Evolutionary conservation across 768 basidiomycete species (phyloP).

Genomic region (Auricularia sp.): DNA sequence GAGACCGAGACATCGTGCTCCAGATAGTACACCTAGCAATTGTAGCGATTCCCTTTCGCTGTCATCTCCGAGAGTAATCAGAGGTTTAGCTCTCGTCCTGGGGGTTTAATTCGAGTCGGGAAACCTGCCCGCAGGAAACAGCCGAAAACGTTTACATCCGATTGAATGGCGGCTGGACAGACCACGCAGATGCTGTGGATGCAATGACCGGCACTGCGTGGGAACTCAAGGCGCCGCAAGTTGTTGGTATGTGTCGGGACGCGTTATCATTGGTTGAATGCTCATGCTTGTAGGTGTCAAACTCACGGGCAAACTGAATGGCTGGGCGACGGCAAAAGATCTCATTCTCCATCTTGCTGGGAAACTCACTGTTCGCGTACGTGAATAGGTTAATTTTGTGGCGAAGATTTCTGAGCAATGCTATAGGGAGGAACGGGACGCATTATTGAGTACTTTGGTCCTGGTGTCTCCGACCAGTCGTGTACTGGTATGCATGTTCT

Average conservation of each 20-base stretch:
- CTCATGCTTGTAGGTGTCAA: slow-evolving; percentile 52
- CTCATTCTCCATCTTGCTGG: slow-evolving; percentile 91
- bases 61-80: too few relatives aligned
- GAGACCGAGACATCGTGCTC: too few relatives aligned
- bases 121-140: too few relatives aligned
- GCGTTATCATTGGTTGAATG: background rate
- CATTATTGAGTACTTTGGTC: slow-evolving; percentile 94
- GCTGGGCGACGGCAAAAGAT: slow-evolving; percentile 95
- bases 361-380: slow-evolving; percentile 82
- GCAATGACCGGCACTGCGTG: slow-evolving; percentile 97
- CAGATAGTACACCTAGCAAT: too few relatives aligned
- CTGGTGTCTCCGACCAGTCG: slow-evolving; percentile 80
- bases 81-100: too few relatives aligned
- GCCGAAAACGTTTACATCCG: too few relatives aligned
- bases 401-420: background rate
- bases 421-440: slow-evolving; percentile 86
- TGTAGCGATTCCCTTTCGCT: too few relatives aligned
- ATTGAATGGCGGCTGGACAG: too few relatives aligned
- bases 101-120: too few relatives aligned
- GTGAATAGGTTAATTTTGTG: slow-evolving; percentile 17
- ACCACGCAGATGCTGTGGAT: slow-evolving; percentile 94
- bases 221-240: slow-evolving; percentile 88
- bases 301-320: slow-evolving; percentile 74
- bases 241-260: slow-evolving; percentile 44
- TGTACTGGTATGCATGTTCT: slow-evolving; percentile 43